Conservation (phyloP, 2,329 filamentous ascomycete genomes). For the Aspergillus persii region DNA sequence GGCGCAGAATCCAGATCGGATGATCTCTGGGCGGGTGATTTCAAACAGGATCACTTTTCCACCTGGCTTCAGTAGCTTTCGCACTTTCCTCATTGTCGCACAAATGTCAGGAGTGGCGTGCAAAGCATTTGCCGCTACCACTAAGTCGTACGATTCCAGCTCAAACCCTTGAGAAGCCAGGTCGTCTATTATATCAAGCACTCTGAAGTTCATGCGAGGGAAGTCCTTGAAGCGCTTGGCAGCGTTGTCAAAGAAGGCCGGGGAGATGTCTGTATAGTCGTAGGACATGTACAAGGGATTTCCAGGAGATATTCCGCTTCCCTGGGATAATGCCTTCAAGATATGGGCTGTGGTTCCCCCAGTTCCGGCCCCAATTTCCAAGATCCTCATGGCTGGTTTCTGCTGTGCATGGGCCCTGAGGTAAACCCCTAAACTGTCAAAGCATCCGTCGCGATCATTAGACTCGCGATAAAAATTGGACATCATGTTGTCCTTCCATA, state of each 20-base stretch:
- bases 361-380: neutral
- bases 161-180: neutral
- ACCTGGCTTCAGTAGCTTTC: neutral
- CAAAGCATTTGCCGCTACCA: neutral
- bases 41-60: neutral
- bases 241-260: neutral
- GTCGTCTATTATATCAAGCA: neutral
- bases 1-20: neutral
- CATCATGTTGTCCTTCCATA: neutral
- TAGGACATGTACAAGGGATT: neutral
- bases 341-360: neutral
- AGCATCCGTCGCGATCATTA: neutral
- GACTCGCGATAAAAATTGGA: neutral
- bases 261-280: conserved; percentile 1
- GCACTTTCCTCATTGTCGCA: neutral
- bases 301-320: neutral
- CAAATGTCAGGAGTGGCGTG: neutral
- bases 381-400: neutral
- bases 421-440: neutral
- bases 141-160: neutral
- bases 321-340: neutral
- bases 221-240: neutral
- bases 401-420: neutral
- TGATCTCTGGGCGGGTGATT: neutral
- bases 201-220: neutral